Evolutionary conservation across 768 basidiomycete species (phyloP).

Genomic region (Phanerodontia chrysosporium): DNA sequence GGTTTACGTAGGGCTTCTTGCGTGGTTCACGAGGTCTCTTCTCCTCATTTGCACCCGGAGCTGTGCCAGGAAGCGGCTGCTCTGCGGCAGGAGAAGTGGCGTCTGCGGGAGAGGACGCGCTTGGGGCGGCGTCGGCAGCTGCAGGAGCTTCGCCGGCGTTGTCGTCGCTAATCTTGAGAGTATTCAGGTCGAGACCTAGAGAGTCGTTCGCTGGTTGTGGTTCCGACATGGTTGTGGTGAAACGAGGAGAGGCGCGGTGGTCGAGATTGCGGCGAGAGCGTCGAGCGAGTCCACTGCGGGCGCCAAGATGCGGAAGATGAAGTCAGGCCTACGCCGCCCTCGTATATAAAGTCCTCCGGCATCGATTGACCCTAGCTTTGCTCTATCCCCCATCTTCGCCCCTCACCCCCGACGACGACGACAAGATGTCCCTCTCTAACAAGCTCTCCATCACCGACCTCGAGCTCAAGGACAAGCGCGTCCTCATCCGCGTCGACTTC

Average conservation of each 20-base stretch:
- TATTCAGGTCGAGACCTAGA: constrained; percentile 67
- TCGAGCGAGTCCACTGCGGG: neutral
- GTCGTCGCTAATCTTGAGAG: constrained; percentile 35
- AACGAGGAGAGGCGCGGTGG: constrained; percentile 8
- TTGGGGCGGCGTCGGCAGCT: constrained; percentile 8
- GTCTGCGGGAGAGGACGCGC: neutral
- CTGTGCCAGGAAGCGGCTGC: neutral
- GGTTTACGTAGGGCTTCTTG: constrained; percentile 76
- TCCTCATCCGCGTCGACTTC: constrained; percentile 94
- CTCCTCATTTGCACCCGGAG: constrained; percentile 8
- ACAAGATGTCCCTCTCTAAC: constrained; percentile 91
- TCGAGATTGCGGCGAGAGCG: constrained; percentile 5
- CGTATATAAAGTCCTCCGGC: constrained; percentile 1
- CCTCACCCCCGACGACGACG: constrained; percentile 16
- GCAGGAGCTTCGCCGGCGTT: constrained; percentile 4
- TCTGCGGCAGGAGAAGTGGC: constrained; percentile 3
- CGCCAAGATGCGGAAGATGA: constrained; percentile 18
- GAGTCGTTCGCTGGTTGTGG: constrained; percentile 49
- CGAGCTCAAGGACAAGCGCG: constrained; percentile 80
- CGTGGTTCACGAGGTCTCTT: constrained; percentile 34
- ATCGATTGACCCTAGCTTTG: constrained; percentile 15
- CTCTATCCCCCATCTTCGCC: constrained; percentile 2
- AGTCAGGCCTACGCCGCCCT: neutral
- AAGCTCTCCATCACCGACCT: constrained; percentile 93
- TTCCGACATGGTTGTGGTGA: constrained; percentile 18